Evolutionary conservation across 2,329 filamentous ascomycete genomes (phyloP).

Genomic region (Colletotrichum sp.): DNA sequence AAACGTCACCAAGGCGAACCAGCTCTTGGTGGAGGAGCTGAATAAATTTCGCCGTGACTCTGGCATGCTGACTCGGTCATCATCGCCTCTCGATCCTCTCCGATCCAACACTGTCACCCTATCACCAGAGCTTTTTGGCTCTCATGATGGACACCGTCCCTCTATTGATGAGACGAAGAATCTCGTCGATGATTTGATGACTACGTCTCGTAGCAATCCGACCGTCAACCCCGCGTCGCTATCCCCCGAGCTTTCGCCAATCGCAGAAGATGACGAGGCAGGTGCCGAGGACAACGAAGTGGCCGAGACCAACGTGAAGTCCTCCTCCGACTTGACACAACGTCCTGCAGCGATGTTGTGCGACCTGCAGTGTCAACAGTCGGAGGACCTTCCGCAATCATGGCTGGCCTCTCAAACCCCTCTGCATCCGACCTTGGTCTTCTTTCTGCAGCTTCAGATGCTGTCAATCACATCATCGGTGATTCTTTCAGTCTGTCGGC

Average conservation of each 20-base stretch:
- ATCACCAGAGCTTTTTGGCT: conserved; percentile 63
- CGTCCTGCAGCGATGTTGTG: conserved; percentile 99
- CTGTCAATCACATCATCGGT: conserved; percentile 71
- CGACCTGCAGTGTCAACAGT: conserved; percentile 99
- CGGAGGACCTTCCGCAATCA: conserved; percentile 65
- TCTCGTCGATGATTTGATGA: conserved; percentile 50
- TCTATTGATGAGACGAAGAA: conserved; percentile 33
- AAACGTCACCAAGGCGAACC: conserved; percentile 61
- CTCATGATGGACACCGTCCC: conserved; percentile 43
- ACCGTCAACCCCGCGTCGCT: conserved; percentile 69
- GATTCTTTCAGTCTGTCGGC: conserved; percentile 72
- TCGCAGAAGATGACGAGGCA: conserved; percentile 47
- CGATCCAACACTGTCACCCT: conserved; percentile 58
- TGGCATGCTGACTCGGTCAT: conserved; percentile 44
- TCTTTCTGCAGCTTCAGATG: conserved; percentile 61
- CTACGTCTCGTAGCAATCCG: conserved; percentile 42
- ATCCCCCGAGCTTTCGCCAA: conserved; percentile 61
- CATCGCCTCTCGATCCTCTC: conserved; percentile 47
- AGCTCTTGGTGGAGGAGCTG: conserved; percentile 54
- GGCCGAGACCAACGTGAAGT: conserved; percentile 28
- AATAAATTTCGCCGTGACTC: conserved; percentile 51
- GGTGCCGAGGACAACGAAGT: conserved; percentile 31
- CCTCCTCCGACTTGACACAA: conserved; percentile 95
- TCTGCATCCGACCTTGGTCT: conserved; percentile 44
- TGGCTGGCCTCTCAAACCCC: conserved; percentile 49